A percentile compares a stretch with the other conserved stretches of the same genome.
phyloP scores from a whole-genome alignment of 2,329 filamentous ascomycete species.

The Xylaria digitata region DNA sequence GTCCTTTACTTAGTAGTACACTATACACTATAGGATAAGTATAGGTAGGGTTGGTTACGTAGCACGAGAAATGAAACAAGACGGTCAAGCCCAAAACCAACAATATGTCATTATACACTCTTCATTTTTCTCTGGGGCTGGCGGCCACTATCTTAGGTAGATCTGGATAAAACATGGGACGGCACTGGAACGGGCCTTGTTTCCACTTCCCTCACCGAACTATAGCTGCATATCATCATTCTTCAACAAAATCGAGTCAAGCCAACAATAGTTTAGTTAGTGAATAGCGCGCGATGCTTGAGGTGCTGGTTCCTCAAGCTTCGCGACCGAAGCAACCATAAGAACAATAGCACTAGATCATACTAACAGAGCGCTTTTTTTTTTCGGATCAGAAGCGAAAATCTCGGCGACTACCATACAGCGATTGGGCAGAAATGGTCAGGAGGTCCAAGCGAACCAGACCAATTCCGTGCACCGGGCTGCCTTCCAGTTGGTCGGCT shows the following conservation, averaged over 20 bases:
- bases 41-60: conserved; percentile 42
- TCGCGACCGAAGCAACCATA: conserved; percentile 25
- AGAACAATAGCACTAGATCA: conserved; percentile 3
- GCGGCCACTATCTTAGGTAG: conserved; percentile 34
- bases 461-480: conserved; percentile 53
- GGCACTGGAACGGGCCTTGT: conserved; percentile 40
- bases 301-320: conserved; percentile 12
- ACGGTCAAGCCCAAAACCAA: conserved; percentile 37
- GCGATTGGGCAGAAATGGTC: conserved; percentile 57
- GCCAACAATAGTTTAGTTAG: conserved; percentile 32
- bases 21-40: conserved; percentile 28
- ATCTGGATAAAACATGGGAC: conserved; percentile 43
- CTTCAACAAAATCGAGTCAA: conserved; percentile 38
- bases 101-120: conserved; percentile 33
- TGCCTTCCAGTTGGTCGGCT: conserved; percentile 59
- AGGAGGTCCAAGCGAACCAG: conserved; percentile 55
- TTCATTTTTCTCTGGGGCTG: conserved; percentile 34
- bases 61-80: conserved; percentile 41
- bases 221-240: conserved; percentile 32
- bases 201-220: conserved; percentile 41
- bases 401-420: conserved; percentile 46
- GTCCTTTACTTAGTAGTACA: conserved; percentile 3
- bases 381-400: conserved; percentile 48
- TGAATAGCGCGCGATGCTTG: conserved; percentile 16
- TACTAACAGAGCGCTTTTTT: conserved; percentile 39